Evolutionary conservation across 306 rosid genomes (phyloP).

Genomic region (Malus fusca): DNA sequence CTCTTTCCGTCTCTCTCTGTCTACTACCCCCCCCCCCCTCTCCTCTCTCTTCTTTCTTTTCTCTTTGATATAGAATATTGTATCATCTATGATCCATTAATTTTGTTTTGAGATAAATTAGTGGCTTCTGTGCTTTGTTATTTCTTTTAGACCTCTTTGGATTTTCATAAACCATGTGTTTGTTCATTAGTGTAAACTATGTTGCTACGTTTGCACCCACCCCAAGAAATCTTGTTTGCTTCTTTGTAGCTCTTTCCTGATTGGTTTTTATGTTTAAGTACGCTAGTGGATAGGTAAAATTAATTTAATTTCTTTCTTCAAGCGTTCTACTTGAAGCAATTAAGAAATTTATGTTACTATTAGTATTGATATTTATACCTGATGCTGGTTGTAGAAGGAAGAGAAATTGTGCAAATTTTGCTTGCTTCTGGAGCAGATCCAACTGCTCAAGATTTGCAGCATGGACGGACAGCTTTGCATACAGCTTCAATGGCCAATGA

Average conservation of each 20-base stretch:
- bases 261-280: not conserved
- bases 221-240: not conserved
- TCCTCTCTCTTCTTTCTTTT: no score
- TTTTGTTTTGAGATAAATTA: not conserved
- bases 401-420: conserved; percentile 80
- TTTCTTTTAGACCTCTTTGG: not conserved
- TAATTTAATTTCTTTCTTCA: not conserved
- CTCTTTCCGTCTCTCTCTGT: no score
- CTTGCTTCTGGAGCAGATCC: conserved; percentile 94
- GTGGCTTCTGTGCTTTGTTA: not conserved
- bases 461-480: conserved; percentile 94
- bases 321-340: not conserved
- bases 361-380: conserved; percentile 20
- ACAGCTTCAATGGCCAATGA: conserved; percentile 89
- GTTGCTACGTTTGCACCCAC: no score
- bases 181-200: not conserved
- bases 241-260: not conserved
- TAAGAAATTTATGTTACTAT: not conserved
- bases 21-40: no score
- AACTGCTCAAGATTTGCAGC: conserved; percentile 77
- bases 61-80: not conserved
- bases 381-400: conserved; percentile 57
- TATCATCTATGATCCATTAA: not conserved
- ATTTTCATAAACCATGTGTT: not conserved
- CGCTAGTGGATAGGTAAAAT: not conserved